Base-by-base conservation (phyloP, 2,329 filamentous ascomycete genomes). In the Emmonsiellopsis sp. region DNA sequence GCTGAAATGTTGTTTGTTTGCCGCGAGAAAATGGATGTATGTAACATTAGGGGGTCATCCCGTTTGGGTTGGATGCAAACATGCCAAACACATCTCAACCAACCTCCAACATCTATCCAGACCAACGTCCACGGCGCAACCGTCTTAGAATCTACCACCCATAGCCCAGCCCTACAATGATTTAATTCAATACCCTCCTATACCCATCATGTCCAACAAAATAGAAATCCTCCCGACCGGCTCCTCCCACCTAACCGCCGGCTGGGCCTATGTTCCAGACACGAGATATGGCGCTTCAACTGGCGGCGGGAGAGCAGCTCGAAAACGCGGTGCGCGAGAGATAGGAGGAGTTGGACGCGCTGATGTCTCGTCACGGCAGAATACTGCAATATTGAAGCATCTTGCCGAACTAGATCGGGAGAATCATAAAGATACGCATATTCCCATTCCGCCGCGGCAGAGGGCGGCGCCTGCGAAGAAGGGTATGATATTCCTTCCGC, bases 201-300 rank as follows among this genome's bases (percentile, higher is more conserved):
- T 20, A 15, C 26, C 10, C 31, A 26, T 53, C 37, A 84, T 84
- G 78, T 81, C 81, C 61, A 86, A 87, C 63, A 89, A 57, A 43
- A 55, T 97, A 63, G 84, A 94, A 70, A 86, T 95, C 62, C 76
- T 96, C 54, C 87, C 89, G 37, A 83, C 82, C 3, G 76, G 83
- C 31, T 83, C 82, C 57, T 83, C 83, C 13, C 81, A 82, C 44
- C 76, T 80, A 44, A 87, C 89, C 1, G 90, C 92, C 1, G 92
- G 92, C 64, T 97, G 90, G 86, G 89, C 89, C 10, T 95, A 95
- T 67, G 88, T 96, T 1, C 84, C 90, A 32, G 89, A 95, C 65
- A 84, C 80, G 13, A 66, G 79, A 69, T 77, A 80, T 53, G 78
- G 81, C 53, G 77, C 80, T 10, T 77, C 81, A 8, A 78, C 79